Evolutionary conservation across 129 eudicot genomes (phyloP), one percentile per base, ranked within the genome.

Genomic region (Deinandra increscens): DNA sequence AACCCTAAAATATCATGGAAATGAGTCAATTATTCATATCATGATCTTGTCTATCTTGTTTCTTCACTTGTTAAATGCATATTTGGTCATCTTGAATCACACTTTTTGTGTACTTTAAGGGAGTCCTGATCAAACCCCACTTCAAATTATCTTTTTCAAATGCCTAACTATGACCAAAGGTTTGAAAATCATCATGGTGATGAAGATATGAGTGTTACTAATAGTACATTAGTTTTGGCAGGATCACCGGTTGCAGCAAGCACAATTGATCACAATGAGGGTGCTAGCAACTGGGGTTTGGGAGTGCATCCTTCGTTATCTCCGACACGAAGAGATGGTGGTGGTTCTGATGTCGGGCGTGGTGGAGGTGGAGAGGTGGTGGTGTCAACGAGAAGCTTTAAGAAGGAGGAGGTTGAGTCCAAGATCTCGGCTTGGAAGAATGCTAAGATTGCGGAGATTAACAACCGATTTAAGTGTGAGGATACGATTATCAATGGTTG

Each of bases 351-450:
- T 60, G 64, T n/a, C 49, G 44, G 17, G 63, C 43, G 7, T n/a
- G 22, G 54, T 46, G 38, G 54, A 14, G 38, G 37, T 53, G 33
- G 23, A n/a, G 85, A 76, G 39, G 88, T 71, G 39, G 65, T 73
- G 18, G 75, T 13, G 19, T 23, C 33, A 10, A 9, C 1, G 26
- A 81, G 75, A 64, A 77, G 84, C 29, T 86, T 84, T 78, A 93
- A 81, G 90, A 93, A 79, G 64, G 98, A 87, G 75, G 98, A 93
- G 72, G 98, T 82, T 50, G 98, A 88, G 37, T 45, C 91, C 33
- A 89, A 89, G 92, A 93, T 93, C 15, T 60, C 63, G 11, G 96
- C 98, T 9, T 93, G 98, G 98, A 86, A 84, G 71, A 85, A 80
- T 10, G 98, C 90, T 11, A 89, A 93, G 75, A 69, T 89, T 18